These are phyloP conservation scores for Ogataea ganodermae DNA, from an alignment of 805 yeast genomes.

Conservation along the genomic window DNA sequence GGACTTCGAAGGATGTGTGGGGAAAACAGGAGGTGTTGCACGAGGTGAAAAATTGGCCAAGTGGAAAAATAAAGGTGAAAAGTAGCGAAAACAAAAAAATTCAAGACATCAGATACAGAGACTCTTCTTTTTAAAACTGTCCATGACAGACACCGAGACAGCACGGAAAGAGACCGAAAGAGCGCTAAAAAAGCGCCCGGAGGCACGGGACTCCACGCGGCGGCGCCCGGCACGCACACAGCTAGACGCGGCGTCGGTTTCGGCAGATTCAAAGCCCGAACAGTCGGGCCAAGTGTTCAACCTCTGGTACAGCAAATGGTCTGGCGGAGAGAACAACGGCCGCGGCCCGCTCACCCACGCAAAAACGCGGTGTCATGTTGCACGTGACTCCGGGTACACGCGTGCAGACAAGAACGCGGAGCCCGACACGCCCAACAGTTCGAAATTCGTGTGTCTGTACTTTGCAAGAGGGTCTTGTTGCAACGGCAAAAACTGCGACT, in stretches of 20 bases:
- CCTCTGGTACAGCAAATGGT: conserved; percentile 89
- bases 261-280: conserved; percentile 64
- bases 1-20: neutral
- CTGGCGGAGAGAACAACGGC: conserved; percentile 66
- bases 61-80: no score
- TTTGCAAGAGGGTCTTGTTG: conserved; percentile 90
- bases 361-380: conserved; percentile 62
- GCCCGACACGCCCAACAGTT: conserved; percentile 30
- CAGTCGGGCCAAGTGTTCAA: conserved; percentile 82
- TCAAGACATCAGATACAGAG: no score
- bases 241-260: conserved; percentile 60
- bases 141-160: neutral
- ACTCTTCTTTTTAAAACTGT: no score
- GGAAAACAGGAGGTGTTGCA: neutral
- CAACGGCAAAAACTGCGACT: conserved; percentile 74
- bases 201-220: neutral
- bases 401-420: conserved; percentile 54
- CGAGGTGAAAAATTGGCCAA: conserved; percentile 6
- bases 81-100: no score
- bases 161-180: neutral
- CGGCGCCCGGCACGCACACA: conserved; percentile 69
- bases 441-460: conserved; percentile 66
- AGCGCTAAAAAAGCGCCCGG: neutral
- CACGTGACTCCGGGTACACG: conserved; percentile 73
- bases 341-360: conserved; percentile 39